Evolutionary conservation across 2,329 filamentous ascomycete species (phyloP).

Genomic region (Fusarium neocosmosporiellum): DNA sequence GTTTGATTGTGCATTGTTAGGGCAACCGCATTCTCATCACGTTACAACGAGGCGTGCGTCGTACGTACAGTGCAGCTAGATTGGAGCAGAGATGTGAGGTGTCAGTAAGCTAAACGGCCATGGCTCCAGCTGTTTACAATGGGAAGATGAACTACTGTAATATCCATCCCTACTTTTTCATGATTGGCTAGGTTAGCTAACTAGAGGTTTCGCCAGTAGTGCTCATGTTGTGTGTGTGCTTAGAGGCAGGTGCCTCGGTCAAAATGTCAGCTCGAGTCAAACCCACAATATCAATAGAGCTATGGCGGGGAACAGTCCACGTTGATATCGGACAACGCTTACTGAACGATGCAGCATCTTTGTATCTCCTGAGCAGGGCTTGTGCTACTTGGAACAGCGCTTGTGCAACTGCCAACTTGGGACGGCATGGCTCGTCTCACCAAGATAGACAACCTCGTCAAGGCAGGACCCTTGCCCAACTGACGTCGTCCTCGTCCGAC

Average conservation of each 20-base stretch:
- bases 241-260: neutral
- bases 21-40: constrained; percentile 35
- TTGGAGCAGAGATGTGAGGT: neutral
- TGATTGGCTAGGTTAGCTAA: neutral
- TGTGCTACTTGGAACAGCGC: constrained; percentile 6
- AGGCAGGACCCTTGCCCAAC: constrained; percentile 14
- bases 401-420: constrained; percentile 32
- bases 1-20: constrained; percentile 40
- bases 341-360: constrained; percentile 31
- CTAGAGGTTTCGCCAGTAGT: neutral
- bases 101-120: neutral
- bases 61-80: constrained; percentile 8
- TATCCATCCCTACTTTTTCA: neutral
- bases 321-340: constrained; percentile 13
- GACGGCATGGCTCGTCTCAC: constrained; percentile 10
- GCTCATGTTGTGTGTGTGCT: neutral
- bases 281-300: neutral
- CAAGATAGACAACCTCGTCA: constrained; percentile 1
- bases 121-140: neutral
- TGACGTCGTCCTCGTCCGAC: constrained; percentile 1
- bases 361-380: constrained; percentile 30
- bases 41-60: constrained; percentile 11
- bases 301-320: constrained; percentile 13
- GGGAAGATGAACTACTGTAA: neutral
- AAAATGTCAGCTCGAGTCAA: neutral